Evolutionary conservation across 495 filamentous ascomycete genomes (phyloP).

Genomic region (Parachaetomium inaequale): DNA sequence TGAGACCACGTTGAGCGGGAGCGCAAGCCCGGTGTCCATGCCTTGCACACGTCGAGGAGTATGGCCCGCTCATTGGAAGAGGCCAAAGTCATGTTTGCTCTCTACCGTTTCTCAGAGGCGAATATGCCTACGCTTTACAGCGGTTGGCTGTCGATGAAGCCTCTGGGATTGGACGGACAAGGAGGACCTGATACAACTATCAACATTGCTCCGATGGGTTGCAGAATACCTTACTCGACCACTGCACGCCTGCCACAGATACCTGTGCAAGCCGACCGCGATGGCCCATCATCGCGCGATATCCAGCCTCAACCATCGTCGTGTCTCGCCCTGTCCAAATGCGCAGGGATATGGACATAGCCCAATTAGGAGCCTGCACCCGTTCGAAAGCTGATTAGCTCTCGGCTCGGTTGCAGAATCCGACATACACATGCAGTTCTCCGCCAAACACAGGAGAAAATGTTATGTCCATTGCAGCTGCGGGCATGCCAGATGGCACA

Average conservation of each 20-base stretch:
- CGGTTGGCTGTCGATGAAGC: background rate
- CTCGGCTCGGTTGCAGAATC: constrained; percentile 28
- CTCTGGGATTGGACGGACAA: constrained; percentile 10
- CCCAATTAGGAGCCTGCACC: constrained; percentile 19
- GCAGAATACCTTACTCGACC: constrained; percentile 3
- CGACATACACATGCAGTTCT: constrained; percentile 33
- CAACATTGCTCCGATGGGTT: constrained; percentile 8
- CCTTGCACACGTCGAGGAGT: background rate
- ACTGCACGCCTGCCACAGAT: constrained; percentile 21
- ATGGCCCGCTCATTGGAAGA: background rate
- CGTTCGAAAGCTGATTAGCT: constrained; percentile 28
- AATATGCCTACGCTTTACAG: background rate
- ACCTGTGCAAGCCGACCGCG: constrained; percentile 3
- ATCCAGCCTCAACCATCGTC: constrained; percentile 2
- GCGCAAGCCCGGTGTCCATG: background rate
- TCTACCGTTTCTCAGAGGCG: background rate
- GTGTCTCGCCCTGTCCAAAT: constrained; percentile 9
- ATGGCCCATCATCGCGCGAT: background rate
- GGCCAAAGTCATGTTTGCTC: background rate
- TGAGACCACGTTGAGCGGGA: constrained; percentile 15
- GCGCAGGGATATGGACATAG: constrained; percentile 13
- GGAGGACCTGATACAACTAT: background rate
- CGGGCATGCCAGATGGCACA: constrained; percentile 48
- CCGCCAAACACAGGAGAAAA: constrained; percentile 28
- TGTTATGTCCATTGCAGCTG: constrained; percentile 34